Evolutionary conservation across 164 flowering plant species (phyloP).

Genomic region (Annona cherimola): DNA sequence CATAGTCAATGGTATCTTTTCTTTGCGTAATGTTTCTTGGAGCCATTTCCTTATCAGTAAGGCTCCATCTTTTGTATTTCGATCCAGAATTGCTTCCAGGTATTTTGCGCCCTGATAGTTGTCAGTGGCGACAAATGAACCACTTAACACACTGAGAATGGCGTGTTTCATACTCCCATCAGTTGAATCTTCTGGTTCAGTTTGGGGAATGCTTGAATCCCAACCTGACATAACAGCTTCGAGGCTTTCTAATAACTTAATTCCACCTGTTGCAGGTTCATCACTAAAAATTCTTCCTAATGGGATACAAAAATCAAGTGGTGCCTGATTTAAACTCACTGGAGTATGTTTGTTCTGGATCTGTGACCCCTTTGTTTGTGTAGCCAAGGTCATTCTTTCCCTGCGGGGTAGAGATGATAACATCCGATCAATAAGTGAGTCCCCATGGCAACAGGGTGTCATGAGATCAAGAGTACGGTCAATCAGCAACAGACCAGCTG

Average conservation of each 20-base stretch:
- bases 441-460: slow-evolving; percentile 92
- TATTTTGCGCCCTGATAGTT: slow-evolving; percentile 68
- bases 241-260: slow-evolving; percentile 36
- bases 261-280: slow-evolving; percentile 28
- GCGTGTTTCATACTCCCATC: slow-evolving; percentile 16
- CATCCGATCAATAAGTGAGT: slow-evolving; percentile 84
- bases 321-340: slow-evolving; percentile 39
- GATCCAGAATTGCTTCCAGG: slow-evolving; percentile 73
- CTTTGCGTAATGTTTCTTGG: slow-evolving; percentile 61
- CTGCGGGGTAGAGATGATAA: slow-evolving; percentile 73
- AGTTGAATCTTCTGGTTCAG: slow-evolving; percentile 24
- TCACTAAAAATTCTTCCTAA: slow-evolving; percentile 40
- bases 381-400: slow-evolving; percentile 32
- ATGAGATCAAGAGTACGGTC: slow-evolving; percentile 94
- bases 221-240: slow-evolving; percentile 72
- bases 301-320: slow-evolving; percentile 76
- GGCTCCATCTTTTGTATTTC: slow-evolving; percentile 80
- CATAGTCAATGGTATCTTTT: slow-evolving; percentile 43
- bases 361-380: slow-evolving; percentile 38
- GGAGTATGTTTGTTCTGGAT: slow-evolving; percentile 30
- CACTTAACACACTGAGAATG: slow-evolving; percentile 39
- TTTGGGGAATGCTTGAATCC: slow-evolving; percentile 33
- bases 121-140: slow-evolving; percentile 70
- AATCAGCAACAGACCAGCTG: slow-evolving; percentile 84
- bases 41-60: slow-evolving; percentile 84